Evolutionary conservation across 1,139 yeast genomes (phyloP).

Genomic region (Nematodospora anomalae): DNA sequence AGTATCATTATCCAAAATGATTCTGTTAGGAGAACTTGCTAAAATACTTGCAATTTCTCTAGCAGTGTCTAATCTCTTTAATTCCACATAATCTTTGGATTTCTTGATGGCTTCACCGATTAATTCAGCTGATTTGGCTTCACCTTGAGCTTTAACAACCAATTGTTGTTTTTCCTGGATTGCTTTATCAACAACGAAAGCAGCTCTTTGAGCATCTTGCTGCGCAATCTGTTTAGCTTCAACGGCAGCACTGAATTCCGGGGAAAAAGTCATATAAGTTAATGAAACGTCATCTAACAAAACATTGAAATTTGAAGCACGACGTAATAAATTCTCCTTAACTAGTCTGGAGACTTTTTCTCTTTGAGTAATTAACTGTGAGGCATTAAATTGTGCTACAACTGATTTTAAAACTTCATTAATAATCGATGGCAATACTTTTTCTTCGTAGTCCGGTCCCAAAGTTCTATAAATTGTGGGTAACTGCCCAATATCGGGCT

Average conservation of each 20-base stretch:
- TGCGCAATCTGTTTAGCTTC: conserved; percentile 99
- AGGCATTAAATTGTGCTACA: conserved; percentile 97
- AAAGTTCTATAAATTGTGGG: conserved; percentile 88
- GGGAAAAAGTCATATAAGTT: conserved; percentile 95
- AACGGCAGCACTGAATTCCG: conserved; percentile 96
- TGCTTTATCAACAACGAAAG: conserved; percentile 94
- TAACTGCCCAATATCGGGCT: conserved; percentile 77
- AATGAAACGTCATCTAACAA: conserved; percentile 92
- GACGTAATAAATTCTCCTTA: conserved; percentile 84
- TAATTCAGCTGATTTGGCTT: conserved; percentile 95
- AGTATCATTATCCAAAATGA: conserved; percentile 88
- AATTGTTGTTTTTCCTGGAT: conserved; percentile 95
- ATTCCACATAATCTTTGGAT: conserved; percentile 91
- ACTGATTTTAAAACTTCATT: conserved; percentile 96
- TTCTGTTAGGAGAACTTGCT: conserved; percentile 85
- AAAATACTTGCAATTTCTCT: conserved; percentile 89
- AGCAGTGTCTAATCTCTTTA: conserved; percentile 96
- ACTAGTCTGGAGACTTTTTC: conserved; percentile 91
- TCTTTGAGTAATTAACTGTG: conserved; percentile 96
- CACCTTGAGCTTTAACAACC: conserved; percentile 97
- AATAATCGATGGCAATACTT: conserved; percentile 93
- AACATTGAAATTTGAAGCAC: conserved; percentile 89
- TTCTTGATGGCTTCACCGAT: conserved; percentile 99
- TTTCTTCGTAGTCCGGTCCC: conserved; percentile 93
- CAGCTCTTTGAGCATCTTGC: conserved; percentile 98